Percentiles rank a stretch among this genome's conserved stretches.
phyloP scores from a whole-genome alignment of 177 flowering plant genomes.

The Tripterygium wilfordii region DNA sequence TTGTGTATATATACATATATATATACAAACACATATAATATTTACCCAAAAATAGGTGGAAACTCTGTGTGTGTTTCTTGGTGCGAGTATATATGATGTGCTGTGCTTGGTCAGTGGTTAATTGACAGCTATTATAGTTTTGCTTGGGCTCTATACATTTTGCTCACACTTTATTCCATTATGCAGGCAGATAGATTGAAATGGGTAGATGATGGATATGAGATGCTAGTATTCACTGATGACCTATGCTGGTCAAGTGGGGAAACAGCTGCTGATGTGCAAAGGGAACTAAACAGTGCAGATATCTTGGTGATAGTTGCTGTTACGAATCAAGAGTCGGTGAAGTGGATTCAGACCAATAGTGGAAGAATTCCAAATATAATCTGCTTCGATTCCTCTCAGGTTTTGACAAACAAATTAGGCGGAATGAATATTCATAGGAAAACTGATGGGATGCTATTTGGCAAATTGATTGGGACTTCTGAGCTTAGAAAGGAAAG shows the following conservation, averaged over 20 bases:
- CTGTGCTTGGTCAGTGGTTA: too few species aligned
- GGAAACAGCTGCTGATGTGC: slow-evolving; percentile 15
- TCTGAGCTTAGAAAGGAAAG: slow-evolving; percentile 21
- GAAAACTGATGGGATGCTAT: slow-evolving; percentile 26
- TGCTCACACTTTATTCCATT: not conserved
- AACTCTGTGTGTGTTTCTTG: too few species aligned
- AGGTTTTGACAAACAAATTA: slow-evolving; percentile 49
- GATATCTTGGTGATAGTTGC: slow-evolving; percentile 73
- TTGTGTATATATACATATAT: too few species aligned
- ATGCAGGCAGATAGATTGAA: slow-evolving; percentile 70
- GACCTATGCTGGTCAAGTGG: slow-evolving; percentile 20
- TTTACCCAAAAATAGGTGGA: too few species aligned
- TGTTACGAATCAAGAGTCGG: slow-evolving; percentile 47
- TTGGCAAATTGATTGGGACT: slow-evolving; percentile 28
- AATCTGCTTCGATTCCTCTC: slow-evolving; percentile 71
- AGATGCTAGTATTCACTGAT: slow-evolving; percentile 72
- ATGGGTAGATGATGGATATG: slow-evolving; percentile 84
- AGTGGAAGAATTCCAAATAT: slow-evolving; percentile 42
- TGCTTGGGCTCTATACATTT: too few species aligned
- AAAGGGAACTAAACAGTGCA: slow-evolving; percentile 26
- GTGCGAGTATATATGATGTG: too few species aligned
- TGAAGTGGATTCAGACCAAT: slow-evolving; percentile 51
- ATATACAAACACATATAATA: too few species aligned
- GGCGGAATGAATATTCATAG: slow-evolving; percentile 45
- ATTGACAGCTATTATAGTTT: too few species aligned